These are phyloP conservation scores for Gamsiella multidivaricata DNA, from an alignment of 192 early-diverging fungal genomes.

Conservation along the genomic window DNA sequence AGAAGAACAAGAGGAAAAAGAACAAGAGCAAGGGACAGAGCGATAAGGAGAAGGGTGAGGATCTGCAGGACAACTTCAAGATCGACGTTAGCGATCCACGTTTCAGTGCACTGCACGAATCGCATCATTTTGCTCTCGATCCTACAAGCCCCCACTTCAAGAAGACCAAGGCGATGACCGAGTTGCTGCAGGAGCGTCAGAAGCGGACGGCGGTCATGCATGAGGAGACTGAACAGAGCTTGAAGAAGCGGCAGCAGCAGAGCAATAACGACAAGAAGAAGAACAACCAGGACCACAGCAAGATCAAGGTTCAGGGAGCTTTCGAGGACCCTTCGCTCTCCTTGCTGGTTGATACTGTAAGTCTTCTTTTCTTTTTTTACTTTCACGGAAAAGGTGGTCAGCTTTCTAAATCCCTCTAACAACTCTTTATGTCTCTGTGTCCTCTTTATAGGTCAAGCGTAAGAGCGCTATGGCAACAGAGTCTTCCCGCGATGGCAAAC, in stretches of 20 bases:
- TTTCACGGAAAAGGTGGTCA: neutral
- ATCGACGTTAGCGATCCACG: constrained; percentile 88
- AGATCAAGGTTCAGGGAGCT: constrained; percentile 22
- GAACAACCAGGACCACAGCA: constrained; percentile 17
- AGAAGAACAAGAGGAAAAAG: constrained; percentile 67
- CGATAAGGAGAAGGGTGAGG: constrained; percentile 60
- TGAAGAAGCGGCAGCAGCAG: constrained; percentile 27
- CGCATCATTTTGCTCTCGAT: constrained; percentile 93
- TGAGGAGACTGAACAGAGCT: constrained; percentile 50
- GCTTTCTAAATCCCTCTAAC: neutral
- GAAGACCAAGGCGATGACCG: constrained; percentile 84
- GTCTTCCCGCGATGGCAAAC: constrained; percentile 52
- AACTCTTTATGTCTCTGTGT: neutral
- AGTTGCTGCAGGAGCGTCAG: constrained; percentile 70
- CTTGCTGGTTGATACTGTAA: constrained; percentile 66
- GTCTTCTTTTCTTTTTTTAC: neutral
- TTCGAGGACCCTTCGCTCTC: constrained; percentile 62
- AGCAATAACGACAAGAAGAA: constrained; percentile 33
- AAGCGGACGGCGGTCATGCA: constrained; percentile 33
- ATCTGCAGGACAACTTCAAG: constrained; percentile 84
- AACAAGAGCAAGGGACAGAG: constrained; percentile 54
- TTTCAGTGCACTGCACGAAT: constrained; percentile 82
- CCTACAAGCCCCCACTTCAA: constrained; percentile 93
- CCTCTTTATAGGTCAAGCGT: constrained; percentile 61
- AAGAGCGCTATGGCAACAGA: constrained; percentile 65